Base-by-base conservation (phyloP, 2,329 filamentous ascomycete genomes). In the Aspergillus pseudonomiae region DNA sequence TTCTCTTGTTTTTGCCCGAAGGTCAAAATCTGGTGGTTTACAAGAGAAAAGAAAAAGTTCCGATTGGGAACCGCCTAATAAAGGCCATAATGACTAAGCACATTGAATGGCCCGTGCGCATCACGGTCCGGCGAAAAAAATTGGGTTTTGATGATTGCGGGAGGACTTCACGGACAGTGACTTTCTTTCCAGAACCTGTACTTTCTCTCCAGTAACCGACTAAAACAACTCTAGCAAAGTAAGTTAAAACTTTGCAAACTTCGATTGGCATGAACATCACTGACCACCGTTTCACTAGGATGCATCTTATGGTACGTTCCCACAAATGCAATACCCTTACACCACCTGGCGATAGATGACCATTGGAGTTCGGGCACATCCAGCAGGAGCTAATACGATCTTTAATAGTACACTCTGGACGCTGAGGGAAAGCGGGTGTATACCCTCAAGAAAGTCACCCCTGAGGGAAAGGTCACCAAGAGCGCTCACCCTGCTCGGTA, bases 401-500 rank as follows among this genome's bases (percentile, higher is more conserved):
- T 19, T 55, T 60, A 63, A 61, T 55, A 78, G 95, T 97, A 94
- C 88, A 95, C 91, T 68, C 83, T 94, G 82, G 91, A 93, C 80
- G 79, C 86, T 72, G 83, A 86, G 66, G 94, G 94, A 85, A 94
- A 93, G 84, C 93, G 94, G 79, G 83, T 91, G 74, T 99, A 98
- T 86, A 98, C 95, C 55, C 88, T 98, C 70, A 94, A 97, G 83
- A 97, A 98, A 84, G 88, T 71, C 57, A 53, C 59, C 41, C 73
- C 83, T 65, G 85, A 89, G 72, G 91, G 91, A 76, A 88, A 93
- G 77, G 92, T 97, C 75, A 96, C 94, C 79, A 97, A 96, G 86
- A 95, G 91, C 60, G 95, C 95, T 62, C 94, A 98, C 83, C 94
- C 95, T 54, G 95, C 95, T 50, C 88, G 95, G 48, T 52, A 32